Evolutionary conservation across 805 yeast genomes (phyloP).

Genomic region (Zygoascus ofunaensis): DNA sequence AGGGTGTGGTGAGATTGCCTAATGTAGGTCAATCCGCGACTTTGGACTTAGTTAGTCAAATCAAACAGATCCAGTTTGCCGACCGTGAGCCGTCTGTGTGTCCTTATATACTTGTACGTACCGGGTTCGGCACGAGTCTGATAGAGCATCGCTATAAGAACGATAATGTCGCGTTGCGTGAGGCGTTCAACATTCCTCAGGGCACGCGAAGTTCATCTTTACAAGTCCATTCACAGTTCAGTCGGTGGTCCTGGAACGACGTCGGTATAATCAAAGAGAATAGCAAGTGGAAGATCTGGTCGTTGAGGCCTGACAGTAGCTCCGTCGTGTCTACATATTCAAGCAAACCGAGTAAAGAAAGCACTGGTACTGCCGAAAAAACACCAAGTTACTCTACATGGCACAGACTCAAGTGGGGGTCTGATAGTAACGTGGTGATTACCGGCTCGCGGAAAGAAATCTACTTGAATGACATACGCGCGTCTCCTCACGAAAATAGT

Average conservation of each 20-base stretch:
- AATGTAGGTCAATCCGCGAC: not conserved
- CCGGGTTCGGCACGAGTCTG: conserved; percentile 11
- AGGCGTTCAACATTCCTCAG: conserved; percentile 2
- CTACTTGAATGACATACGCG: not conserved
- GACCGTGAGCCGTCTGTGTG: conserved; percentile 9
- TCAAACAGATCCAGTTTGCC: conserved; percentile 14
- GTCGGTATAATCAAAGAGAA: conserved; percentile 34
- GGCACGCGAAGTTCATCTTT: not conserved
- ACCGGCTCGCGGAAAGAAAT: not conserved
- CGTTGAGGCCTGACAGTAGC: conserved; percentile 11
- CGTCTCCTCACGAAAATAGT: not conserved
- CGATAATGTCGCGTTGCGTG: not conserved
- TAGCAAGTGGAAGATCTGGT: conserved; percentile 36
- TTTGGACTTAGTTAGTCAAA: conserved; percentile 8
- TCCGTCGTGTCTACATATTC: not conserved
- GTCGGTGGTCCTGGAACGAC: conserved; percentile 26
- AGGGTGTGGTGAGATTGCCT: conserved; percentile 5
- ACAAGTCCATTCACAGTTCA: conserved; percentile 31
- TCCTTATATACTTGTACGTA: conserved; percentile 14
- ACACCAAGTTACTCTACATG: not conserved
- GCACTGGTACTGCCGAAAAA: not conserved
- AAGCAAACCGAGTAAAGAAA: not conserved
- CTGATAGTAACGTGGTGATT: not conserved
- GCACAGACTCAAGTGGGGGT: not conserved
- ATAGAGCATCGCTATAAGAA: not conserved